phyloP scores from a whole-genome alignment of 495 filamentous ascomycete genomes.

The Xylaria sp. region DNA sequence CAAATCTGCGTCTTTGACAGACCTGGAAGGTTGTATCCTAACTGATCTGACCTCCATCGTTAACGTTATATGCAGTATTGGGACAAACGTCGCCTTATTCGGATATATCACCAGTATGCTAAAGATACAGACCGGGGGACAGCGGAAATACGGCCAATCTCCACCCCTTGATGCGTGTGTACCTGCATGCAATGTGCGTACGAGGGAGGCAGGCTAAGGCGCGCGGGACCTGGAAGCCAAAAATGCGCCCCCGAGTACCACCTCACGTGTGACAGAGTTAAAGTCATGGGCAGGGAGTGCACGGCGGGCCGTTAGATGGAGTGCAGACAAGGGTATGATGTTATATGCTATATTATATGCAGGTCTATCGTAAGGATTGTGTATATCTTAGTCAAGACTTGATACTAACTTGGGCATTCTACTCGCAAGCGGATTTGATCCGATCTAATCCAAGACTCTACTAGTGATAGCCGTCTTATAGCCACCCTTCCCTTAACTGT shows the following conservation, averaged over 20 bases:
- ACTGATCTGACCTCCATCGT: slow-evolving; percentile 6
- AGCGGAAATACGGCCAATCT: slow-evolving; percentile 3
- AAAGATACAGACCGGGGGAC: neutral
- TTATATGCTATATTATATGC: slow-evolving; percentile 4
- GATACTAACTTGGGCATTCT: neutral
- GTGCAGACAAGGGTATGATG: slow-evolving; percentile 12
- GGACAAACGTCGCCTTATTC: neutral
- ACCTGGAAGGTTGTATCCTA: slow-evolving; percentile 16
- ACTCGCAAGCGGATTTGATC: neutral
- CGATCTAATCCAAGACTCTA: neutral
- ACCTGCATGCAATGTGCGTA: slow-evolving; percentile 17
- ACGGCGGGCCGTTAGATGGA: neutral
- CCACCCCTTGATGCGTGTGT: slow-evolving; percentile 1
- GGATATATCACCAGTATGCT: neutral
- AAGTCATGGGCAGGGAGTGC: neutral
- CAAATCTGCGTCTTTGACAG: slow-evolving; percentile 3
- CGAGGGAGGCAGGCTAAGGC: neutral
- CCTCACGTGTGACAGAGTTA: neutral
- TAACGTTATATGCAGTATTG: neutral
- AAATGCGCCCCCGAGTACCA: neutral
- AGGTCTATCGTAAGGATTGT: slow-evolving; percentile 24
- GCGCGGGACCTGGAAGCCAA: slow-evolving; percentile 11
- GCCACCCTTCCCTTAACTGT: neutral
- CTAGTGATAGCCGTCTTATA: neutral
- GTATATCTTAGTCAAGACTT: slow-evolving; percentile 22